Base-by-base conservation (phyloP, 148 eudicot species). In the Chenopodium formosanum region DNA sequence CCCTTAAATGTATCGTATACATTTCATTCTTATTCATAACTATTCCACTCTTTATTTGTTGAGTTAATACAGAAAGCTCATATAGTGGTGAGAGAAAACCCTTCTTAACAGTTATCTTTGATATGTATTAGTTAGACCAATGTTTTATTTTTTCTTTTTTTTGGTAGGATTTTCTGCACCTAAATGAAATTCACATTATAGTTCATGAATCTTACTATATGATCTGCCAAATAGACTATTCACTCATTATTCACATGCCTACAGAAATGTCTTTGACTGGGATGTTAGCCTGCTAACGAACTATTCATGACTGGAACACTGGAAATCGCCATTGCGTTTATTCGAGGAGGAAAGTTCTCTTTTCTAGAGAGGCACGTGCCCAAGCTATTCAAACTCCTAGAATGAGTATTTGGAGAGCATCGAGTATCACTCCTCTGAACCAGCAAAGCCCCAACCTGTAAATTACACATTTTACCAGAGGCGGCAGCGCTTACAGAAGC, bases 191-290 rank as follows among this genome's bases (percentile, higher is more conserved):
- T 44, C 4, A 53, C 47, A 3, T 46, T 73, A 7, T 19, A 44
- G 70, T 47, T 60, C 40, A 63, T 46, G 25, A 16, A 63, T 53
- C 76, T 56, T 53, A 27, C n/a, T 52, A 14, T 63, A 53, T 60
- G 76, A 58, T 70, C 10, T 46, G 34, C 72, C 37, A 13, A 31
- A 10, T 27, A 81, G 58, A 46, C 27, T 66, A 64, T 48, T 56
- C 13, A 31, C 65, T 71, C 75, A 48, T 62, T 71, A 40, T 78
- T 82, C 56, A 71, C 47, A 77, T 74, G 82, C 68, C 47, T 83
- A 67, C 85, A 83, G 85, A 78, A 79, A 7, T 44, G 56, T 73
- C 70, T 58, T 47, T 56, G 40, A 67, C 62, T 40, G 68, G 50
- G 64, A 63, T 81, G 64, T 13, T 11, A 70, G 71, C 71, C 72